A percentile compares a stretch with the other conserved stretches of the same genome.
Evolutionary conservation across 2,329 filamentous ascomycete genomes (phyloP).

Genomic region (Penicillium paneum): DNA sequence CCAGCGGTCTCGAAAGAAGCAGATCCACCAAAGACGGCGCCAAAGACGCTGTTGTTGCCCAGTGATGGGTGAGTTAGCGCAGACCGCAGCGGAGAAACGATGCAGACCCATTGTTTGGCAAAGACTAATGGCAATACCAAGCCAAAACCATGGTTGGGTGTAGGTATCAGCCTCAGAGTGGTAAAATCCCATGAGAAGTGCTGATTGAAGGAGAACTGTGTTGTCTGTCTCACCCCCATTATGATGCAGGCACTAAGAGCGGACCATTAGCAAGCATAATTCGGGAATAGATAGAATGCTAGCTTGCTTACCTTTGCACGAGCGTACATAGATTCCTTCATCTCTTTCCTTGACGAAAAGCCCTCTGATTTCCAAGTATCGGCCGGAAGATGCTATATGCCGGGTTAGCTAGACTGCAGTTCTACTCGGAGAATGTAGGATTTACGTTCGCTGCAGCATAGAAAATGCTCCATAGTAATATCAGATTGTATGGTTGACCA

Average conservation of each 20-base stretch:
- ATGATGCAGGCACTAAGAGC: background rate
- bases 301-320: slow-evolving; percentile 35
- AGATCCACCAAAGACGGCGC: slow-evolving; percentile 44
- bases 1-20: slow-evolving; percentile 43
- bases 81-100: slow-evolving; percentile 23
- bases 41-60: slow-evolving; percentile 29
- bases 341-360: slow-evolving; percentile 32
- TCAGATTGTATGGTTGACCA: slow-evolving; percentile 31
- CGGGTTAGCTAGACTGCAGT: background rate
- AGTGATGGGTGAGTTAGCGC: slow-evolving; percentile 19
- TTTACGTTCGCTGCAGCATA: slow-evolving; percentile 36
- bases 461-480: slow-evolving; percentile 43
- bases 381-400: slow-evolving; percentile 24
- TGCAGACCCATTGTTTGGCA: slow-evolving; percentile 47
- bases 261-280: background rate
- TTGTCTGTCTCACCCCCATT: slow-evolving; percentile 5
- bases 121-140: slow-evolving; percentile 44
- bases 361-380: slow-evolving; percentile 29
- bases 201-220: slow-evolving; percentile 42
- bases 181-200: slow-evolving; percentile 45
- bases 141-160: slow-evolving; percentile 48
- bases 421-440: background rate
- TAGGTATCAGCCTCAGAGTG: slow-evolving; percentile 44
- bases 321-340: slow-evolving; percentile 40
- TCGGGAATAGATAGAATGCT: background rate